Evolutionary conservation across 192 early-diverging fungal species (phyloP).

Genomic region (Spizellomyces sp.): DNA sequence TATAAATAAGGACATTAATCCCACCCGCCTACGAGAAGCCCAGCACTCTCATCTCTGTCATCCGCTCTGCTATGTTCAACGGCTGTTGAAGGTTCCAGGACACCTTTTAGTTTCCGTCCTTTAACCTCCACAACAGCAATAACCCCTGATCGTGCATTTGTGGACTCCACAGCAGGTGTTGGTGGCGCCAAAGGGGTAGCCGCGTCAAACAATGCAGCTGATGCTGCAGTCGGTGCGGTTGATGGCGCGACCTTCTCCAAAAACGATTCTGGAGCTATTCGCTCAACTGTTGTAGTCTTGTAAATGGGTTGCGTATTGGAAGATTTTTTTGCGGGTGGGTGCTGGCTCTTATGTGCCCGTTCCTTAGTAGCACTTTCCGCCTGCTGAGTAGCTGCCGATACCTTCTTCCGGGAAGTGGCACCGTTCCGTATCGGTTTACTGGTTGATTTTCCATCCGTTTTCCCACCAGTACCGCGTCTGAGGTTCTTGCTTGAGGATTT

Average conservation of each 20-base stretch:
- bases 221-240: background rate
- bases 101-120: background rate
- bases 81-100: slow-evolving; percentile 12
- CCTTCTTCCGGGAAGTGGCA: no score
- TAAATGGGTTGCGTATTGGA: no score
- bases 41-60: background rate
- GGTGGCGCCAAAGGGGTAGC: background rate
- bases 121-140: slow-evolving; percentile 30
- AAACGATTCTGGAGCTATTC: background rate
- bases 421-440: no score
- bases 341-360: no score
- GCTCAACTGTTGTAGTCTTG: background rate
- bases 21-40: slow-evolving; percentile 27
- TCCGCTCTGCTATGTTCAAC: background rate
- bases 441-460: no score
- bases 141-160: slow-evolving; percentile 19
- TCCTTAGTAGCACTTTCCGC: no score
- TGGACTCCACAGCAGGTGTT: background rate
- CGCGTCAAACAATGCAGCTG: background rate
- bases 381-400: no score
- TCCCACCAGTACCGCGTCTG: no score
- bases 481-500: no score
- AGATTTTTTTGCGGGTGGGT: background rate
- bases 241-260: background rate
- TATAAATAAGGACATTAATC: slow-evolving; percentile 11